Base-by-base conservation (phyloP, 768 basidiomycete genomes). In the Neoboletus subvelutipes region DNA sequence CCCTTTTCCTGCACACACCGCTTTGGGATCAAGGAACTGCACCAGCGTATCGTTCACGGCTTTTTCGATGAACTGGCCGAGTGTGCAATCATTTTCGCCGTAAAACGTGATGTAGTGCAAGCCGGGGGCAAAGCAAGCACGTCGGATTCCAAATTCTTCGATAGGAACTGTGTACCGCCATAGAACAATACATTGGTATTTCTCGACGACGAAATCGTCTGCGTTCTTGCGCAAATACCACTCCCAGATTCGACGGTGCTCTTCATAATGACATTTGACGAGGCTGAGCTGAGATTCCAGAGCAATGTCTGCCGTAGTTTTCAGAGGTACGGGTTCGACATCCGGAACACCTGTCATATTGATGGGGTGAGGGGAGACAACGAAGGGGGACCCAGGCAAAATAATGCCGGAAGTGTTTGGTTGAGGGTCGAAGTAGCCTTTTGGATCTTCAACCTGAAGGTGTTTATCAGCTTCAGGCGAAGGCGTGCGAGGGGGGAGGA, bases 61-160 rank as follows among this genome's bases (percentile, higher is more conserved):
- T 46, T 84, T 85, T 65, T 97, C 94, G 59, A 99, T 88, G 76
- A 88, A 98, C 68, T 95, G 92, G 0, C 95, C 94, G 15, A 99
- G 82, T 1, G 97, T 95, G 68, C 83, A 85, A 67, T 97, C 94
- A 56, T 94, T 94, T 62, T 92, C 87, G 46, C 93, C 90, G 66
- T 99, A 99, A 71, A 94, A 98, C 17, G 83, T 86, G 74, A 91
- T 83, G 59, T 88, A 87, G 22, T 80, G 78, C 48, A 95, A 68
- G 39, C 76, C 70, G 0, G 95, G 93, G 5, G 87, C 83, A 60
- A 90, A 90, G 66, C 92, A 94, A 5, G 89, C 80, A 8, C 87
- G 86, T 65, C 86, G 85, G 17, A 77, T 75, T 5, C 84, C 85
- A 60, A 84, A 79, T 54, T 87, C 87, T 36, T 81, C 79, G 31